Conservation (phyloP, 768 basidiomycete species). For the Leccinum pellstonianum region DNA sequence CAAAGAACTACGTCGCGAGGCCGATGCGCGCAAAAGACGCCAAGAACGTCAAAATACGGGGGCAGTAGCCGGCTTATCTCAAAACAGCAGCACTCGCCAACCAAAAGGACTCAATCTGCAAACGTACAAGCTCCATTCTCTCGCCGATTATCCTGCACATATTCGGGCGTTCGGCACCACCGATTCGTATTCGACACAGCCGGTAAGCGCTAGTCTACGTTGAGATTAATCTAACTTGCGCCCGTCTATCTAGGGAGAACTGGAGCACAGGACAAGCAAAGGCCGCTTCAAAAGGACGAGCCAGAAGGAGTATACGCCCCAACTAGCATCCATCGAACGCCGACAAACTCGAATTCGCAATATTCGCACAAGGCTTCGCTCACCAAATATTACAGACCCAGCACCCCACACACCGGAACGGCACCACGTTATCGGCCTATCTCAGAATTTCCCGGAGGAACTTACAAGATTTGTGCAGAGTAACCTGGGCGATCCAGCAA, state of each 20-base stretch:
- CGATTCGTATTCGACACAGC: neutral
- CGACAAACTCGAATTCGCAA: neutral
- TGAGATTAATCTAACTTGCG: neutral
- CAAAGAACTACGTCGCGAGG: neutral
- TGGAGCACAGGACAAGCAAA: neutral
- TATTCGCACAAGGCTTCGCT: neutral
- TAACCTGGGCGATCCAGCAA: neutral
- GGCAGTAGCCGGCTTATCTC: neutral
- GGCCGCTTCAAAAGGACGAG: neutral
- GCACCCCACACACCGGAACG: neutral
- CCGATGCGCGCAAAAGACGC: neutral
- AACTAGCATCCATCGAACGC: neutral
- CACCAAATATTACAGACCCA: neutral
- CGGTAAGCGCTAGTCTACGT: neutral
- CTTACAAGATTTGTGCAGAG: neutral
- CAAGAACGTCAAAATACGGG: neutral
- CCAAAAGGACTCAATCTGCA: neutral
- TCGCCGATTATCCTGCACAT: neutral
- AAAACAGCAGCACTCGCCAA: neutral
- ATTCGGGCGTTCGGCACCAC: neutral
- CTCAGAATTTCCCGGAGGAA: neutral
- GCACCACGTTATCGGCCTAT: neutral
- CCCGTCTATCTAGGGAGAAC: neutral
- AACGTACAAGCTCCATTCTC: neutral
- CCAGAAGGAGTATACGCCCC: neutral